These are phyloP conservation scores for Dalbergia oliveri DNA, from an alignment of 306 rosid genomes.

Conservation along the genomic window DNA sequence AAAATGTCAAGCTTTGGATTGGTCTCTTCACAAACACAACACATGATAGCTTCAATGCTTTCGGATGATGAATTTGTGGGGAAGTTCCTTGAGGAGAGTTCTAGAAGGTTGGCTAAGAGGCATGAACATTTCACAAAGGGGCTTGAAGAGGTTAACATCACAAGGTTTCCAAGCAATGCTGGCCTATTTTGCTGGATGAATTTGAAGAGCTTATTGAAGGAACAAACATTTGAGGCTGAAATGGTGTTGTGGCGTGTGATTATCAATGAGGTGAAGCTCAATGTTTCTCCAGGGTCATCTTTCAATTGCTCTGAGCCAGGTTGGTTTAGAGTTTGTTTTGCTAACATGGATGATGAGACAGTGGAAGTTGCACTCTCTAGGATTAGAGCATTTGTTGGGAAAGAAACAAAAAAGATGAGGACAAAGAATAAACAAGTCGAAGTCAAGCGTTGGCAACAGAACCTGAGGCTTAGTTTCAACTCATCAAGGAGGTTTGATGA, in stretches of 20 bases:
- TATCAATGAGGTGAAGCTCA: constrained; percentile 78
- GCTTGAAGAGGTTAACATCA: constrained; percentile 67
- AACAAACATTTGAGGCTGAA: constrained; percentile 67
- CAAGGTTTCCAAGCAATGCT: constrained; percentile 74
- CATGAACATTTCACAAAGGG: constrained; percentile 55
- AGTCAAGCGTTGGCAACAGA: constrained; percentile 51
- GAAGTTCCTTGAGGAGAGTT: constrained; percentile 58
- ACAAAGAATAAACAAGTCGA: constrained; percentile 14
- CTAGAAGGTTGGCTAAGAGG: constrained; percentile 61
- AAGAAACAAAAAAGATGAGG: constrained; percentile 33
- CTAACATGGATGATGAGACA: constrained; percentile 81
- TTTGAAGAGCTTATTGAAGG: constrained; percentile 62
- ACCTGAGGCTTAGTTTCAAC: constrained; percentile 66
- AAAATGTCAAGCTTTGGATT: constrained; percentile 97
- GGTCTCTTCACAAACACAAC: constrained; percentile 83
- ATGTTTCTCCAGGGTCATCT: constrained; percentile 94
- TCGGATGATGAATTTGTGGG: constrained; percentile 65
- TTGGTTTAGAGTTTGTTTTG: constrained; percentile 96
- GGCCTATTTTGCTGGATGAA: constrained; percentile 93
- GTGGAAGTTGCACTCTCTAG: constrained; percentile 71
- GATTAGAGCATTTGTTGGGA: constrained; percentile 63
- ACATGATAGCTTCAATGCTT: constrained; percentile 75
- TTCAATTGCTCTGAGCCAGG: constrained; percentile 82
- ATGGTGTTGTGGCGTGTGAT: constrained; percentile 75
- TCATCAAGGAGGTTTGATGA: constrained; percentile 61